A percentile compares a stretch with the other conserved stretches of the same genome.
Evolutionary conservation across 2,329 filamentous ascomycete species (phyloP).

Genomic region (Cladophialophora immunda): DNA sequence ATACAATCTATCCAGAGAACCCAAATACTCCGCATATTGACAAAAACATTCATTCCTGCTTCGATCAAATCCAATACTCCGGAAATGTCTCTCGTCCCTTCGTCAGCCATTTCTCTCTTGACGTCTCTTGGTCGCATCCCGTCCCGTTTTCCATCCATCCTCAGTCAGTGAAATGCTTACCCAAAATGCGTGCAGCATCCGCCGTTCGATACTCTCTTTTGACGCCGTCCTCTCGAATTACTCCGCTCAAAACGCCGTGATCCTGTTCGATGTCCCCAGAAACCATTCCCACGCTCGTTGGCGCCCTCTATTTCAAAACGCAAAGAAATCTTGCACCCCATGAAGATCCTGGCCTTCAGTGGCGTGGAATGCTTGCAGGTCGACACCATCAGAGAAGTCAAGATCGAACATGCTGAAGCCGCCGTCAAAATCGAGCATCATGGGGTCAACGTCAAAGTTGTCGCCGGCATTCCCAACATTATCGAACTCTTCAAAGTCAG

Average conservation of each 20-base stretch:
- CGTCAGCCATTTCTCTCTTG: neutral
- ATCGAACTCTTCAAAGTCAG: constrained; percentile 12
- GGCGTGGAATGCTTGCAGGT: neutral
- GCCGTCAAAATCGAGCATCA: neutral
- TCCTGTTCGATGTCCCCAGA: neutral
- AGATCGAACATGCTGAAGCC: neutral
- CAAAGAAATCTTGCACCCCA: neutral
- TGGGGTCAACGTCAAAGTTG: neutral
- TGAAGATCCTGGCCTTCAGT: neutral
- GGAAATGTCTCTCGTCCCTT: neutral
- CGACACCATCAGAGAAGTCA: neutral
- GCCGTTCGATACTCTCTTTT: neutral
- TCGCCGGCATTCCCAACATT: neutral
- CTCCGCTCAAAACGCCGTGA: neutral
- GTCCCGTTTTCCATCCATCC: neutral
- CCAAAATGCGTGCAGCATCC: neutral
- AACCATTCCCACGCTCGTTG: neutral
- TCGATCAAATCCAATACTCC: neutral
- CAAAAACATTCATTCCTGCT: neutral
- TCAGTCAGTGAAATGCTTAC: neutral
- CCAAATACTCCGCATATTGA: neutral
- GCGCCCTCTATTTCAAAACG: neutral
- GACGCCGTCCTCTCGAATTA: neutral
- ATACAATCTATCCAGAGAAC: neutral
- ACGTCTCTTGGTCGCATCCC: neutral